These are phyloP conservation scores for Collybiopsis luxurians DNA, from an alignment of 768 basidiomycete genomes.

Conservation along the genomic window DNA sequence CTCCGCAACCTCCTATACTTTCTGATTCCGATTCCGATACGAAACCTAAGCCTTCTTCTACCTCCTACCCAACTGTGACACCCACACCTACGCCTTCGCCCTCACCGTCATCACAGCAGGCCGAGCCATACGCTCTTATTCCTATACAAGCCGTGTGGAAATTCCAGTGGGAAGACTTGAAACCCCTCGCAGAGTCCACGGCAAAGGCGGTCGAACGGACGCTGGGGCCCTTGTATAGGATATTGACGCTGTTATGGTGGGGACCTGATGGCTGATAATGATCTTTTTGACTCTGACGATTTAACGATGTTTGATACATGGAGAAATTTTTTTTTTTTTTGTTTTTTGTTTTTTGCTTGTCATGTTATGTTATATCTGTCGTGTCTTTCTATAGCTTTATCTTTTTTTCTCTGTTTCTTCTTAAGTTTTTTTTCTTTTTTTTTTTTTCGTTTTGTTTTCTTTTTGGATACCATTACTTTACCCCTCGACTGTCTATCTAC, in stretches of 20 bases:
- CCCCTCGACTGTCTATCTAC: too few species aligned
- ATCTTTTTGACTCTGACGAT: neutral
- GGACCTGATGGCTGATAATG: too few species aligned
- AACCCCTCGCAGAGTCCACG: neutral
- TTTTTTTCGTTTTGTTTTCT: too few species aligned
- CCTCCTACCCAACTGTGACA: neutral
- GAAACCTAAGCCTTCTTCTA: neutral
- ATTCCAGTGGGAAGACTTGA: slow-evolving; percentile 5
- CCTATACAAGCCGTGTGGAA: neutral
- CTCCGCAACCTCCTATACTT: neutral
- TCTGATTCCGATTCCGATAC: neutral
- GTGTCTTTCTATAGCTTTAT: too few species aligned
- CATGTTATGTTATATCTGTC: too few species aligned
- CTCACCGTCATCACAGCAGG: neutral
- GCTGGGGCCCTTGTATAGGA: neutral
- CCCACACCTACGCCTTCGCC: neutral
- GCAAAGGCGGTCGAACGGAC: neutral
- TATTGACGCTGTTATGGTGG: neutral
- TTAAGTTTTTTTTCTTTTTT: too few species aligned
- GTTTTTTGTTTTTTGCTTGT: too few species aligned
- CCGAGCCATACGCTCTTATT: neutral
- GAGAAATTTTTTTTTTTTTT: too few species aligned
- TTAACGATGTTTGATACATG: neutral
- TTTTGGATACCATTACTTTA: too few species aligned
- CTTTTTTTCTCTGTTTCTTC: too few species aligned